phyloP scores from a whole-genome alignment of 2,329 filamentous ascomycete genomes.

The Plenodomus tracheiphilus region DNA sequence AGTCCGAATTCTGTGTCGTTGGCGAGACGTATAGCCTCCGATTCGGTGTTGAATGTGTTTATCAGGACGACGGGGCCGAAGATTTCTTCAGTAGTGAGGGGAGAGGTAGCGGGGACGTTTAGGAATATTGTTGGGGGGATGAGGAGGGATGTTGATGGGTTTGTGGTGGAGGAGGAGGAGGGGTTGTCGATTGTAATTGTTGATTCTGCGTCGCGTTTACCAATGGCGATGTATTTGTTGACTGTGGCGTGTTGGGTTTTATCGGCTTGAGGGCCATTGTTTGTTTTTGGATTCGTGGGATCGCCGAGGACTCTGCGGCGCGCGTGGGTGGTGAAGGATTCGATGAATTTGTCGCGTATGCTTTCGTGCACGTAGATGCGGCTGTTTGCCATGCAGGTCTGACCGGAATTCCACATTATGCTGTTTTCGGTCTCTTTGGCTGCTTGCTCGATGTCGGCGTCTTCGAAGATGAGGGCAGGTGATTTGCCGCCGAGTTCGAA shows the following conservation, averaged over 20 bases:
- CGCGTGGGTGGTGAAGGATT: conserved; percentile 18
- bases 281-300: conserved; percentile 15
- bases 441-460: conserved; percentile 49
- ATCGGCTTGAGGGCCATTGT: conserved; percentile 32
- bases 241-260: conserved; percentile 26
- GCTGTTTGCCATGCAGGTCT: conserved; percentile 44
- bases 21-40: conserved; percentile 40
- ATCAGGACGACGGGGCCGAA: conserved; percentile 46
- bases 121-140: conserved; percentile 54
- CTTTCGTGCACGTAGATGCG: conserved; percentile 47
- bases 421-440: conserved; percentile 40
- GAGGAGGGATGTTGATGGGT: conserved; percentile 48
- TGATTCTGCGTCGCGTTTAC: conserved; percentile 47
- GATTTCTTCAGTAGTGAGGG: conserved; percentile 41
- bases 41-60: conserved; percentile 41
- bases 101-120: conserved; percentile 48
- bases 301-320: conserved; percentile 21
- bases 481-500: conserved; percentile 52
- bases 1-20: conserved; percentile 47
- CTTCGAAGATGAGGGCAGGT: conserved; percentile 51
- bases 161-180: conserved; percentile 10
- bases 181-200: conserved; percentile 2
- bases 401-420: conserved; percentile 45
- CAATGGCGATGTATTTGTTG: conserved; percentile 37
- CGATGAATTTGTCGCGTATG: conserved; percentile 40